Conservation (phyloP, 1,139 yeast species). For the Zygoascus sp. region DNA sequence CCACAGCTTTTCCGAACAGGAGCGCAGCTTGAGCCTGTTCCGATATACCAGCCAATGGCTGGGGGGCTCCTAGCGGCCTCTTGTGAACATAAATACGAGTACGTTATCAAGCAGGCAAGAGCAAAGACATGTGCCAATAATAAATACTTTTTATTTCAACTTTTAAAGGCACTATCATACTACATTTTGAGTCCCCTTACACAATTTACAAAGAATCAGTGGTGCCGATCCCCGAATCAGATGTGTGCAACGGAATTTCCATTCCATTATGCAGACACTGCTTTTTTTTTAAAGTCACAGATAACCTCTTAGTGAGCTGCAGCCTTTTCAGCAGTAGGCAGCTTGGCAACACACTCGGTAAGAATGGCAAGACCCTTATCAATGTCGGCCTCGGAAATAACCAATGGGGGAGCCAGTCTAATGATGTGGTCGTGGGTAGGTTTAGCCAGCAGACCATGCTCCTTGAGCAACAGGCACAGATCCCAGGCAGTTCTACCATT, state of each 20-base stretch:
- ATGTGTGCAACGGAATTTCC: too few species aligned
- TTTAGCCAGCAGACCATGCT: constrained; percentile 86
- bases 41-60: too few species aligned
- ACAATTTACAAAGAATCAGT: background rate
- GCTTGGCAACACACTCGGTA: constrained; percentile 52
- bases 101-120: too few species aligned
- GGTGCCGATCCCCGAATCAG: too few species aligned
- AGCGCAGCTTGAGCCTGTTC: too few species aligned
- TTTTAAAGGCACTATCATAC: background rate
- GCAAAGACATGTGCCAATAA: too few species aligned
- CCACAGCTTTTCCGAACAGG: too few species aligned
- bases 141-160: background rate
- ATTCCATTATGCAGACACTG: too few species aligned
- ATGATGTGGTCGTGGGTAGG: constrained; percentile 96
- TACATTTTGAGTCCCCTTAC: background rate
- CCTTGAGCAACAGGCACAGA: constrained; percentile 82
- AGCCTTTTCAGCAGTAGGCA: constrained; percentile 46
- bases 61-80: too few species aligned
- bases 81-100: too few species aligned
- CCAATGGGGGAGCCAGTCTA: constrained; percentile 94
- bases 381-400: constrained; percentile 82
- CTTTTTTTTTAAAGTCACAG: too few species aligned
- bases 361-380: constrained; percentile 75
- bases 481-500: constrained; percentile 97
- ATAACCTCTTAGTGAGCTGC: too few species aligned